Percentiles rank a stretch among this genome's conserved stretches.
Conservation (phyloP, 176 grass and related monocot genomes). For the Bonia amplexicaulis region DNA sequence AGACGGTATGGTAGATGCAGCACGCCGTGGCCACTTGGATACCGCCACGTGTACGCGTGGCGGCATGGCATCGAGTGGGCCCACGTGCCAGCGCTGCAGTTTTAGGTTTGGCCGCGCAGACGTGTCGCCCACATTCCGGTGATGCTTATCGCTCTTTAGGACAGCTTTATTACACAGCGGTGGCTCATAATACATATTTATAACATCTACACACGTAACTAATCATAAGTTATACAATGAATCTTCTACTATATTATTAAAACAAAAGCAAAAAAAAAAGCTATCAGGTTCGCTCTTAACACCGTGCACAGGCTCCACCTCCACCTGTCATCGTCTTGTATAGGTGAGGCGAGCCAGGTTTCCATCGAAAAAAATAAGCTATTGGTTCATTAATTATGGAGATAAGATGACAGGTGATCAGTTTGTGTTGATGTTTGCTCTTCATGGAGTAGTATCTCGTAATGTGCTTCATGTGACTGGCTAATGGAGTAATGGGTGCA, state of each 20-base stretch:
- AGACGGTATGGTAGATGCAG: not conserved
- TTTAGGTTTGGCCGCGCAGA: not conserved
- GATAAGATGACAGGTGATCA: not conserved
- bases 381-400: not conserved
- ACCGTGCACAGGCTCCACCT: not conserved
- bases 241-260: no score
- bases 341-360: not conserved
- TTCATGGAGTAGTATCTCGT: not conserved
- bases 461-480: constrained; percentile 11
- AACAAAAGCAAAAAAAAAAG: no score
- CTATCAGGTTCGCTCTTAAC: no score
- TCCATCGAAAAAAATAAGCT: not conserved
- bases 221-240: no score
- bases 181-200: no score
- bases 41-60: not conserved
- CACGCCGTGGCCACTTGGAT: not conserved
- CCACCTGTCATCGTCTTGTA: not conserved
- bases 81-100: not conserved
- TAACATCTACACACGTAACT: no score
- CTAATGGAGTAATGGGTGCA: not conserved
- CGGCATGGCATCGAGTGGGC: no score
- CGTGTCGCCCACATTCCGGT: not conserved
- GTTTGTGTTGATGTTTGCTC: not conserved
- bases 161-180: no score
- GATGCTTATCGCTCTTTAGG: not conserved